phyloP scores from a whole-genome alignment of 805 yeast genomes.

The Wickerhamiella azymoides region DNA sequence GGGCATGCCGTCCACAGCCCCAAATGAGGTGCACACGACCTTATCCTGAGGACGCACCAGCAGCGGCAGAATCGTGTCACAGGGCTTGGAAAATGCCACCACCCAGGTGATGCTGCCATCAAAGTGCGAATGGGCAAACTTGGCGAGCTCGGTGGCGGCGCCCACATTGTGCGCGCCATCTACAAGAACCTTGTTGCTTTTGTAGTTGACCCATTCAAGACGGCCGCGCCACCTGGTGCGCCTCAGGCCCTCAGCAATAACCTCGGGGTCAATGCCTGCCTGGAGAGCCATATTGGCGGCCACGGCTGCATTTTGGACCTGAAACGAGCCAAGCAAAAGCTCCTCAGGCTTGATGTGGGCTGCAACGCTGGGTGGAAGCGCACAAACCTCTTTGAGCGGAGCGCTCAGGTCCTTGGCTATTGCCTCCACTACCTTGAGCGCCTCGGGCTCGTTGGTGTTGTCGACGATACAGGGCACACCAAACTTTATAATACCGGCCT shows the following conservation, averaged over 20 bases:
- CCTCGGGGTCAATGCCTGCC: slow-evolving; percentile 24
- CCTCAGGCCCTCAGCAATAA: slow-evolving; percentile 38
- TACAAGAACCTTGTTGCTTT: slow-evolving; percentile 32
- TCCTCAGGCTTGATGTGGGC: slow-evolving; percentile 19
- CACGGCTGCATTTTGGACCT: slow-evolving; percentile 46
- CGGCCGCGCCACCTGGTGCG: slow-evolving; percentile 77
- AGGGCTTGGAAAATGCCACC: slow-evolving; percentile 65
- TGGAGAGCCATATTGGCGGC: slow-evolving; percentile 9
- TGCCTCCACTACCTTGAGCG: slow-evolving; percentile 24
- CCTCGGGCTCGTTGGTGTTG: slow-evolving; percentile 44
- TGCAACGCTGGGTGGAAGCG: slow-evolving; percentile 3
- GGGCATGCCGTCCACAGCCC: slow-evolving; percentile 78
- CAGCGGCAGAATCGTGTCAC: slow-evolving; percentile 34
- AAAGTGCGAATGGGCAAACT: slow-evolving; percentile 31
- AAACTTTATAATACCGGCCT: slow-evolving; percentile 71
- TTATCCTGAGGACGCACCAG: slow-evolving; percentile 39
- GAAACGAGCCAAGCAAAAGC: slow-evolving; percentile 64
- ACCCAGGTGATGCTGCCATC: slow-evolving; percentile 39
- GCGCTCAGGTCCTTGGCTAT: slow-evolving; percentile 5
- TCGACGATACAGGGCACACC: slow-evolving; percentile 57
- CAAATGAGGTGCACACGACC: slow-evolving; percentile 50
- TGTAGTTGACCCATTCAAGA: slow-evolving; percentile 36
- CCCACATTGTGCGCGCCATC: slow-evolving; percentile 92
- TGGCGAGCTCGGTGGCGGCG: slow-evolving; percentile 62
- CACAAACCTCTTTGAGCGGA: slow-evolving; percentile 6